Evolutionary conservation across 1,139 yeast genomes (phyloP).

Genomic region (Sugiyamaella sp.): DNA sequence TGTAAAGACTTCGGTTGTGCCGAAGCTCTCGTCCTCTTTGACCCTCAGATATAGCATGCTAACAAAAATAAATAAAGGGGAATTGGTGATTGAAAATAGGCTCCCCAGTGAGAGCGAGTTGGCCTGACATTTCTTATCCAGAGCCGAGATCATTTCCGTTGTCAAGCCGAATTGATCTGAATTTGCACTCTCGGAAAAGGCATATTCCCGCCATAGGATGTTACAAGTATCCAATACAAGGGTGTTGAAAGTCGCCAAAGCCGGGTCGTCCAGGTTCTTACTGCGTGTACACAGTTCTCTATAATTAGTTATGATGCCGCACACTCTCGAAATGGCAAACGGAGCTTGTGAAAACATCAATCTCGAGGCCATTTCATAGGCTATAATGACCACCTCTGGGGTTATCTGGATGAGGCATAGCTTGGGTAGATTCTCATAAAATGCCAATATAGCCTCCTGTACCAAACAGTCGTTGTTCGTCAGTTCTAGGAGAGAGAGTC

Average conservation of each 20-base stretch:
- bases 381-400: slow-evolving; percentile 43
- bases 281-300: slow-evolving; percentile 41
- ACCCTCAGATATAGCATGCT: slow-evolving; percentile 51
- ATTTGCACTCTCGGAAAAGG: slow-evolving; percentile 13
- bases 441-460: slow-evolving; percentile 28
- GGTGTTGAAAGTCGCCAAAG: slow-evolving; percentile 52
- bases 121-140: not conserved
- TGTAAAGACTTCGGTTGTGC: slow-evolving; percentile 46
- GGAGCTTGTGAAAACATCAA: slow-evolving; percentile 49
- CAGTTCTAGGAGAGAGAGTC: slow-evolving; percentile 26
- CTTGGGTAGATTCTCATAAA: slow-evolving; percentile 35
- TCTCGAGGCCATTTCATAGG: slow-evolving; percentile 47
- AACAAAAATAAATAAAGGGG: slow-evolving; percentile 56
- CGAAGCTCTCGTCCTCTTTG: slow-evolving; percentile 49
- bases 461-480: slow-evolving; percentile 30
- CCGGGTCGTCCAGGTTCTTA: slow-evolving; percentile 29
- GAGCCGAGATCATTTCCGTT: slow-evolving; percentile 7
- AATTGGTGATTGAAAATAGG: slow-evolving; percentile 56
- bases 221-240: slow-evolving; percentile 64
- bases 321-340: slow-evolving; percentile 50
- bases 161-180: slow-evolving; percentile 13
- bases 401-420: slow-evolving; percentile 34
- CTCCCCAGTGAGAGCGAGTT: slow-evolving; percentile 37
- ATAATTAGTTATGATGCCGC: slow-evolving; percentile 53
- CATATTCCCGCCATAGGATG: slow-evolving; percentile 51